These are phyloP conservation scores for Sugiyamaella americana DNA, from an alignment of 805 yeast species.

Conservation along the genomic window DNA sequence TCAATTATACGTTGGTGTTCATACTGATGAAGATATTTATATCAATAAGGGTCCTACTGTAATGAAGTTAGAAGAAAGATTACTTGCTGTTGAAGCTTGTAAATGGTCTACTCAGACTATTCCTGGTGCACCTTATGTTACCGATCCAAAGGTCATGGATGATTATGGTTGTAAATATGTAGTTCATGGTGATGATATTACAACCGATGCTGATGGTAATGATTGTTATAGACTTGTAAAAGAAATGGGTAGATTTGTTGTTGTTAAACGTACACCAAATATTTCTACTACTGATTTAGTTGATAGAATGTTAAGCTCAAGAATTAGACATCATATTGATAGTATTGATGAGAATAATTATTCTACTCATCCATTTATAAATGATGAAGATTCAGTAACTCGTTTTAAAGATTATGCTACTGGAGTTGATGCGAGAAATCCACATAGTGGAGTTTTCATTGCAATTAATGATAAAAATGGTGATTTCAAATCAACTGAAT, in stretches of 20 bases:
- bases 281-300: conserved; percentile 94
- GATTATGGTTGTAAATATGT: conserved; percentile 72
- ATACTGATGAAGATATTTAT: conserved; percentile 80
- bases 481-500: too few relatives aligned
- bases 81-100: conserved; percentile 81
- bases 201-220: conserved; percentile 91
- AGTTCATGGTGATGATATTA: conserved; percentile 98
- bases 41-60: conserved; percentile 90
- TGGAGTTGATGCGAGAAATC: conserved; percentile 50
- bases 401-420: conserved; percentile 54
- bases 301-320: conserved; percentile 68
- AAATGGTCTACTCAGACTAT: conserved; percentile 78
- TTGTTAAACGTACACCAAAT: conserved; percentile 91
- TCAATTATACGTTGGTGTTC: conserved; percentile 80
- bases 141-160: conserved; percentile 77
- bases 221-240: conserved; percentile 86
- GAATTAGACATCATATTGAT: conserved; percentile 52
- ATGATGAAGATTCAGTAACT: conserved; percentile 28
- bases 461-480: conserved; percentile 20
- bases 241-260: conserved; percentile 75
- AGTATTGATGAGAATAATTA: conserved; percentile 20
- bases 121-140: conserved; percentile 86
- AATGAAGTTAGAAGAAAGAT: conserved; percentile 74
- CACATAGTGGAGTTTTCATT: conserved; percentile 54
- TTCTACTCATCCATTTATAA: conserved; percentile 26